These are phyloP conservation scores for Lecanosticta acicola DNA, from an alignment of 2,329 filamentous ascomycete species.

Conservation along the genomic window DNA sequence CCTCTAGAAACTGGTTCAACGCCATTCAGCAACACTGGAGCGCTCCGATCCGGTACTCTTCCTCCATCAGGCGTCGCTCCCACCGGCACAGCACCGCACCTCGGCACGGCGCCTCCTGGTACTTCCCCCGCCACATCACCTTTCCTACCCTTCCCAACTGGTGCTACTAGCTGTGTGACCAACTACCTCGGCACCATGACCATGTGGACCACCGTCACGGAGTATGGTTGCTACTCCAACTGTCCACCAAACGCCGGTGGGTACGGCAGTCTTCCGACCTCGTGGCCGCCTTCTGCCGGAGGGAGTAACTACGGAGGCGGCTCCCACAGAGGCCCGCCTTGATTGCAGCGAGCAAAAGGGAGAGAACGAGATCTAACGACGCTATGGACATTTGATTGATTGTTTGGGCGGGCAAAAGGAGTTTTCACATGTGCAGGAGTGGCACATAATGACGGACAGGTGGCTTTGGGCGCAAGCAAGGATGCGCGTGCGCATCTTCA, in stretches of 20 bases:
- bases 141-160: conserved; percentile 17
- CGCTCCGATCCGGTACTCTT: conserved; percentile 7
- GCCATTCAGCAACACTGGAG: conserved; percentile 7
- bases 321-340: too few relatives aligned
- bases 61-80: conserved; percentile 4
- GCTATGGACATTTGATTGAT: too few relatives aligned
- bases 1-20: not conserved
- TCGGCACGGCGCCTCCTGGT: not conserved
- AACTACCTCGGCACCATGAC: conserved; percentile 22
- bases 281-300: conserved; percentile 9
- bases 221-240: conserved; percentile 18
- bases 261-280: conserved; percentile 10
- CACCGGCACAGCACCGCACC: conserved; percentile 7
- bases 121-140: conserved; percentile 5
- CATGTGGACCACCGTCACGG: conserved; percentile 20
- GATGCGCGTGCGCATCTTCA: not conserved
- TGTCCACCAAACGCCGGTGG: conserved; percentile 13
- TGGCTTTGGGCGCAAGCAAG: not conserved
- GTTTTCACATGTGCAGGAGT: not conserved
- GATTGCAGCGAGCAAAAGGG: too few relatives aligned
- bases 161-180: conserved; percentile 16
- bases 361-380: too few relatives aligned
- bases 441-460: not conserved
- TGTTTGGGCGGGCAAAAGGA: too few relatives aligned
- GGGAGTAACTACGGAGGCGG: too few relatives aligned